phyloP scores from a whole-genome alignment of 805 yeast genomes.

The Candida jianshihensis region DNA sequence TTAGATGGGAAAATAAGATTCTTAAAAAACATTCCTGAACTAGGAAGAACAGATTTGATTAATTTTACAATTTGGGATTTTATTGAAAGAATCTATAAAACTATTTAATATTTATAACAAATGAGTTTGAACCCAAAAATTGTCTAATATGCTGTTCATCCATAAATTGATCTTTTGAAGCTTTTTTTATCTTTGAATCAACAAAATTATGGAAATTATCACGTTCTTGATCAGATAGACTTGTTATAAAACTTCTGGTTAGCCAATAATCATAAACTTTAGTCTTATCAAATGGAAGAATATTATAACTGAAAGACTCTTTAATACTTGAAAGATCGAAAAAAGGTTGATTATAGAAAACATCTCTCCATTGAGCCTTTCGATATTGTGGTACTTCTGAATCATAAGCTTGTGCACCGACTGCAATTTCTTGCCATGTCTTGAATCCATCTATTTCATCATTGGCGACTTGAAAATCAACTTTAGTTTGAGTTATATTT shows the following conservation, averaged over 20 bases:
- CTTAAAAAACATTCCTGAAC: constrained; percentile 14
- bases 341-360: constrained; percentile 25
- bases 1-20: constrained; percentile 18
- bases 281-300: constrained; percentile 26
- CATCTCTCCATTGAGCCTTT: constrained; percentile 37
- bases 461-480: constrained; percentile 3
- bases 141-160: constrained; percentile 10
- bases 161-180: constrained; percentile 3
- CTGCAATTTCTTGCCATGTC: constrained; percentile 14
- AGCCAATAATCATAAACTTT: constrained; percentile 44
- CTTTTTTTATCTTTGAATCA: constrained; percentile 21
- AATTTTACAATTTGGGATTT: constrained; percentile 22
- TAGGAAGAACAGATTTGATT: constrained; percentile 14
- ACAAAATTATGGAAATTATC: constrained; percentile 25
- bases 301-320: constrained; percentile 28
- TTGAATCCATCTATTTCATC: constrained; percentile 5
- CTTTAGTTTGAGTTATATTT: constrained; percentile 7
- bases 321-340: constrained; percentile 27
- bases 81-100: constrained; percentile 10
- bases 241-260: constrained; percentile 48
- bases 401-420: constrained; percentile 26
- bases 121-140: constrained; percentile 18
- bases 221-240: constrained; percentile 32
- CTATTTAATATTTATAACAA: constrained; percentile 10
- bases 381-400: constrained; percentile 50